Base-by-base conservation (phyloP, 306 rosid genomes). In the Lathyrus oleraceus region DNA sequence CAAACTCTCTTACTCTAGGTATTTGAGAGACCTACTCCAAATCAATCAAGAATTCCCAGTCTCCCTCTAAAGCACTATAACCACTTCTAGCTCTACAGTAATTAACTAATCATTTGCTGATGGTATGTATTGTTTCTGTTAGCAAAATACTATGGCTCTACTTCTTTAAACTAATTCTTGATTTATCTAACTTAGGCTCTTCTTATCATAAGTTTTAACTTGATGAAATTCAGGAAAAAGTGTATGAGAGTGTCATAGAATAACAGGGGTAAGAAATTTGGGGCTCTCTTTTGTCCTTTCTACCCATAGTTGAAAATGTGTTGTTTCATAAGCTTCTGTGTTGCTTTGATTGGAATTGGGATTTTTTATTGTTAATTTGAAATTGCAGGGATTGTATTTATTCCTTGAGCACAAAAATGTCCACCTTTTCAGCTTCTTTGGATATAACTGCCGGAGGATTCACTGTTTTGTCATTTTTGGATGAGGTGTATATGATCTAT, bases 401-500 rank as follows among this genome's bases (percentile, higher is more conserved):
- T 79, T 86, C 98, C 42, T 81, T 93, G 72, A 79, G 91, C 86
- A 76, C 83, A 73, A 76, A 78, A 53, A 68, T 74, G 44, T 54
- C 75, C 59, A 75, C 90, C 76, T 78, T 83, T 57, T 87, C 97
- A 14, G 80, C 85, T 70, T 75, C 91, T 70, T 74, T 83, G 48
- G 84, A 59, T 74, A 82, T 83, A 58, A 80, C 38, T 4, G 77
- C 87, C 40, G 76, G 72, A 71, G 96, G 98, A 66, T 78, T 90
- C 83, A 85, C 90, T 56, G 69, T 77, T 74, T 81, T 85, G 32
- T 74, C 85, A 53, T 93, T 81, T 79, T 70, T 90, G 83, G 96
- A 93, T 71, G 98, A 93, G 78, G 66, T 88, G 73, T 80, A 74
- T 81, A 63, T 83, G 84, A 69, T 90, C 82, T 76, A 59, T 75